A percentile compares a stretch with the other conserved stretches of the same genome.
phyloP scores from a whole-genome alignment of 2,329 filamentous ascomycete species.

The Fusarium sp. region DNA sequence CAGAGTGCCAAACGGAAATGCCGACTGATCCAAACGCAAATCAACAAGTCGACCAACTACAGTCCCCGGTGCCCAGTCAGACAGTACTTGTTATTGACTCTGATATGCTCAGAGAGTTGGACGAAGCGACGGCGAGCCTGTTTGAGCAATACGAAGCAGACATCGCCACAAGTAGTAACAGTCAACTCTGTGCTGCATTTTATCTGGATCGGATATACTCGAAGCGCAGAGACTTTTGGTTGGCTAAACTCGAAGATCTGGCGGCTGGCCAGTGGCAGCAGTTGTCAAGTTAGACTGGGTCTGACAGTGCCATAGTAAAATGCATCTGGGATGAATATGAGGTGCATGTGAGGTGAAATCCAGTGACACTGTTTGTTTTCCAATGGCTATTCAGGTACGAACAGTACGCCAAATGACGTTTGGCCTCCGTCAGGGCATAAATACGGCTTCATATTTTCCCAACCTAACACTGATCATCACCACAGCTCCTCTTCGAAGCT shows the following conservation, averaged over 20 bases:
- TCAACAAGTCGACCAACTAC: neutral
- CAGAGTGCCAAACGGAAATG: conserved; percentile 25
- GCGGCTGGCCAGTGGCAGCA: neutral
- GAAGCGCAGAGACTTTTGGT: conserved; percentile 49
- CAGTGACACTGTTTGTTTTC: neutral
- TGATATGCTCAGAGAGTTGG: conserved; percentile 40
- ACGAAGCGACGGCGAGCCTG: conserved; percentile 41
- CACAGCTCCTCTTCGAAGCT: neutral
- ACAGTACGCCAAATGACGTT: neutral
- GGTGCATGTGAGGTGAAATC: neutral
- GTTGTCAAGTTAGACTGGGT: neutral
- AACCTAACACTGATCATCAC: neutral
- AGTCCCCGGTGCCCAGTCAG: neutral
- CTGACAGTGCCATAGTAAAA: neutral
- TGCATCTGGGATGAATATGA: neutral
- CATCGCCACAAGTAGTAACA: conserved; percentile 37
- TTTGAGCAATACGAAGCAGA: conserved; percentile 52
- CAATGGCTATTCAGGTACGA: neutral
- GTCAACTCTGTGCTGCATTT: conserved; percentile 43
- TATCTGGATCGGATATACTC: conserved; percentile 47
- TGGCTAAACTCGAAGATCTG: conserved; percentile 34
- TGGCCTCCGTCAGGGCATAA: neutral
- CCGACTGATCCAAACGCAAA: neutral
- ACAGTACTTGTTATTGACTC: conserved; percentile 44
- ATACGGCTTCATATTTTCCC: neutral